Conservation (phyloP, 148 eudicot species). For the Rhododendron mucronatum region DNA sequence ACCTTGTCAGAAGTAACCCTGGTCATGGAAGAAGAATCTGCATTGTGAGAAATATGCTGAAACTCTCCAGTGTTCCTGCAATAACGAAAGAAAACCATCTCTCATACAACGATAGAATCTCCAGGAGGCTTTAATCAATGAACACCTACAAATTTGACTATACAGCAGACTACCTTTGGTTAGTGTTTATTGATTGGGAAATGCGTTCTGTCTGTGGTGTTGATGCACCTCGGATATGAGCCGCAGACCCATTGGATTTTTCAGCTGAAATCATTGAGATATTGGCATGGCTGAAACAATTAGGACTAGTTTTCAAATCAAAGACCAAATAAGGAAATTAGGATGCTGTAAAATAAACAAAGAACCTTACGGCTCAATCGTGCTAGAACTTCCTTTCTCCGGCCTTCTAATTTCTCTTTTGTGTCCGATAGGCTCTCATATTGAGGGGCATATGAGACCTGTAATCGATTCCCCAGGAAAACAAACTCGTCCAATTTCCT, state of each 20-base stretch:
- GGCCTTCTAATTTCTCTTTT: constrained; percentile 76
- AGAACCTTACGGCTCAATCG: constrained; percentile 53
- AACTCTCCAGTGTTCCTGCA: constrained; percentile 32
- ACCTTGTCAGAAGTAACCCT: constrained; percentile 66
- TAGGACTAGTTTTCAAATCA: neutral
- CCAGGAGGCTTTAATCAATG: neutral
- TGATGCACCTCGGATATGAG: constrained; percentile 14
- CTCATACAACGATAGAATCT: neutral
- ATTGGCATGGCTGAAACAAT: neutral
- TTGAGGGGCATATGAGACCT: constrained; percentile 78
- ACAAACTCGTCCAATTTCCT: constrained; percentile 80
- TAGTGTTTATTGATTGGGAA: constrained; percentile 18
- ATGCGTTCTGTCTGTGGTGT: constrained; percentile 12
- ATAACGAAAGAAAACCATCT: constrained; percentile 7
- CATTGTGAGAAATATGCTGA: constrained; percentile 17
- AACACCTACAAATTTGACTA: neutral
- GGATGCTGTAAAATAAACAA: neutral
- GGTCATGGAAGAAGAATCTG: constrained; percentile 30
- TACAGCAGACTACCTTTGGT: constrained; percentile 27
- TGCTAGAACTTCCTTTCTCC: constrained; percentile 80
- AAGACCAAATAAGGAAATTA: neutral
- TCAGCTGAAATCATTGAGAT: constrained; percentile 41
- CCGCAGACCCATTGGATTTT: constrained; percentile 35
- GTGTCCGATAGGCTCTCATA: constrained; percentile 78
- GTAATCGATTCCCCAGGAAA: constrained; percentile 79